Conservation (phyloP, 495 filamentous ascomycete species). For the Aspergillus sparsus region DNA sequence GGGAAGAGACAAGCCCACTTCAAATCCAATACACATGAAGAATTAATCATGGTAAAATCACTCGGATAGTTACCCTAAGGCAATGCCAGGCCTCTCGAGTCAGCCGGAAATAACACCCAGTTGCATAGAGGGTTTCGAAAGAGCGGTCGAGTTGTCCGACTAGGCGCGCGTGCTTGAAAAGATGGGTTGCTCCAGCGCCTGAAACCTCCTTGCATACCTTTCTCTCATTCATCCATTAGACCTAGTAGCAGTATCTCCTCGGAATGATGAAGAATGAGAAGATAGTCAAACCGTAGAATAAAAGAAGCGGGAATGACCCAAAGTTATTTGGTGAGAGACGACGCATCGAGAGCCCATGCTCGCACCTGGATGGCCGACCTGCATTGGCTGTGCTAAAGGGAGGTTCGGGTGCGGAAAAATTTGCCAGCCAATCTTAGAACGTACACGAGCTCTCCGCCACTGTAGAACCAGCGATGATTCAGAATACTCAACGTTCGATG, state of each 20-base stretch:
- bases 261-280: not conserved
- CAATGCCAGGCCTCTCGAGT: not conserved
- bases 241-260: not conserved
- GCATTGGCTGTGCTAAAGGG: no score
- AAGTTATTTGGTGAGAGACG: constrained; percentile 2
- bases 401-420: constrained; percentile 21
- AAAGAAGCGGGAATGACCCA: not conserved
- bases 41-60: not conserved
- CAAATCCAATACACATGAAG: constrained; percentile 3
- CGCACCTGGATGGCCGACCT: no score
- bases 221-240: not conserved
- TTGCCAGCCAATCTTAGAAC: constrained; percentile 23
- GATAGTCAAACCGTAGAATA: not conserved
- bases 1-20: constrained; percentile 3
- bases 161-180: constrained; percentile 5
- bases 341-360: no score
- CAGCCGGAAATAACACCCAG: not conserved
- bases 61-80: not conserved
- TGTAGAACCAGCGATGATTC: not conserved
- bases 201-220: not conserved
- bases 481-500: not conserved
- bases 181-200: not conserved
- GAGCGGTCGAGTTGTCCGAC: constrained; percentile 6
- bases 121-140: not conserved
- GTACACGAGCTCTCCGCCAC: not conserved